Base-by-base conservation (phyloP, 2,329 filamentous ascomycete species). In the Bipolaris zeicola region DNA sequence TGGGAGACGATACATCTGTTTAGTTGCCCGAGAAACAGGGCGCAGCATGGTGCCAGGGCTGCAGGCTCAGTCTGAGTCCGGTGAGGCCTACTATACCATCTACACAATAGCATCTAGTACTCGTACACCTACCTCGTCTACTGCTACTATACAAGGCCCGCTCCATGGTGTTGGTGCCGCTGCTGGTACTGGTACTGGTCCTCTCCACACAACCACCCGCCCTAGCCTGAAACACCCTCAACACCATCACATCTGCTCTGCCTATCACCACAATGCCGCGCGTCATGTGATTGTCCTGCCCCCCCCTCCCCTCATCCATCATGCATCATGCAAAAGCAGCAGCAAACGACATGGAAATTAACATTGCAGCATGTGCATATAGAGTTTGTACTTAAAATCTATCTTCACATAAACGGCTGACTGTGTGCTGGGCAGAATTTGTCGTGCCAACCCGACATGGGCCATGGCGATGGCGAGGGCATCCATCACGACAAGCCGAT, bases 151-250 rank as follows among this genome's bases (percentile, higher is more conserved):
- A 37, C 38, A n/a, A 24, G 38, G 38, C 20, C 38, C 38, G 38
- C 31, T 49, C 26, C 37, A 46, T 55, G 38, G 34, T 45, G 42
- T 42, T 48, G 46, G 49, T 22, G 26, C 8, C 8, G 26, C 7
- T 28, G 26, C 26, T 28, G 26, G 26, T 28, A 10, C 26, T 28
- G 26, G 26, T 28, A 4, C 8, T 28, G 26, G 26, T 10, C 52
- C 54, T 44, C 54, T 57, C 54, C 50, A 57, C 54, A 53, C 48
- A 49, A 36, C 28, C 28, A 26, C 52, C 42, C 50, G 22, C 61
- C 64, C 63, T 61, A 60, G 63, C 63, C 38, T 70, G 69, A 71
- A 72, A 71, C 69, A 61, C 58, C 55, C 62, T 71, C 69, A 71
- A 71, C 69, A 72, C 69, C 68, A 72, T 68, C 68, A 71, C 63